A percentile compares a stretch with the other conserved stretches of the same genome.
Evolutionary conservation across 2,329 filamentous ascomycete genomes (phyloP).

Genomic region (Fusarium subtropicale): DNA sequence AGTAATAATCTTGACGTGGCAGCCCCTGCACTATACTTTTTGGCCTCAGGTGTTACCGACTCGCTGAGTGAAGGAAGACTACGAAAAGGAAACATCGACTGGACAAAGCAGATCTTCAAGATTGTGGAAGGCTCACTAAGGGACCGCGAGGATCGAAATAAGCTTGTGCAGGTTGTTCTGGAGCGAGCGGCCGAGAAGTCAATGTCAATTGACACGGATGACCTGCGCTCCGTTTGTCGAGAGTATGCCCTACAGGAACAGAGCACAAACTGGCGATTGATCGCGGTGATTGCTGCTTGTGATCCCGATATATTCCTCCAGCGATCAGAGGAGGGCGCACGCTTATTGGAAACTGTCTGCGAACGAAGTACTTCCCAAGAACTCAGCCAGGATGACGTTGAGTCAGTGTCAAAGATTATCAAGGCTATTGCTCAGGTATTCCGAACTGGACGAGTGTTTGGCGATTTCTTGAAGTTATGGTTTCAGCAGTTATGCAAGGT

Average conservation of each 20-base stretch:
- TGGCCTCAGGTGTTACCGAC: slow-evolving; percentile 51
- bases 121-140: slow-evolving; percentile 48
- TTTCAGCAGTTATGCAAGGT: slow-evolving; percentile 55
- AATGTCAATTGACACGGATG: slow-evolving; percentile 54
- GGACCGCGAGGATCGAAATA: slow-evolving; percentile 41
- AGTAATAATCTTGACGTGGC: slow-evolving; percentile 52
- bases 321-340: slow-evolving; percentile 53
- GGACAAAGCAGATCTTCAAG: slow-evolving; percentile 54
- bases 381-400: slow-evolving; percentile 33
- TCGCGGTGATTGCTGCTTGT: slow-evolving; percentile 56
- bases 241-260: slow-evolving; percentile 54
- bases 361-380: slow-evolving; percentile 47
- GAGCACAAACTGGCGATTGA: slow-evolving; percentile 57
- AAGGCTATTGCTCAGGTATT: slow-evolving; percentile 59
- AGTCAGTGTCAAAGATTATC: slow-evolving; percentile 53
- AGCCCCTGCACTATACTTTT: slow-evolving; percentile 59
- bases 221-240: slow-evolving; percentile 58
- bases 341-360: slow-evolving; percentile 57
- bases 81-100: slow-evolving; percentile 54
- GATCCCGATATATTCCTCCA: slow-evolving; percentile 61
- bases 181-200: slow-evolving; percentile 47
- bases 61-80: slow-evolving; percentile 43
- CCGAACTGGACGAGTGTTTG: slow-evolving; percentile 57
- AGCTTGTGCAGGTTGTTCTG: slow-evolving; percentile 50
- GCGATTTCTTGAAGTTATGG: slow-evolving; percentile 62